These are phyloP conservation scores for Samsoniella hepiali DNA, from an alignment of 2,329 filamentous ascomycete species.

Conservation along the genomic window DNA sequence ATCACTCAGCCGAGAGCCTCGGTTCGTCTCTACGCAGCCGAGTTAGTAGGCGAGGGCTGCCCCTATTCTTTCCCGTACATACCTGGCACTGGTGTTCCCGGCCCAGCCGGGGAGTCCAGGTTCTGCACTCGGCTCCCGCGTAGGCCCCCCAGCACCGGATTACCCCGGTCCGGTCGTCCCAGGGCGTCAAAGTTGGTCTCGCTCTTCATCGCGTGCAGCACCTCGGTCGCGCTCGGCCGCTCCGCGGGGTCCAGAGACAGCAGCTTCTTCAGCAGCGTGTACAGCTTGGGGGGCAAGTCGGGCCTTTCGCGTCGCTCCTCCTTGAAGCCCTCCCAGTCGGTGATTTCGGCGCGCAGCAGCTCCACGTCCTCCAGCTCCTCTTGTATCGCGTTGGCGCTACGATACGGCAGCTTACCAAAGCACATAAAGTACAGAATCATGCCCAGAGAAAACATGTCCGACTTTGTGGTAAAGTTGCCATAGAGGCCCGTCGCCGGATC, in stretches of 20 bases:
- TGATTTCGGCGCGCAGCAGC: slow-evolving; percentile 78
- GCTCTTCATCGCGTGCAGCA: slow-evolving; percentile 72
- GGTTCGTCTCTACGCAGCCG: neutral
- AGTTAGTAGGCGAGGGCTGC: neutral
- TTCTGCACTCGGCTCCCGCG: slow-evolving; percentile 50
- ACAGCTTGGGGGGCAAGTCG: slow-evolving; percentile 82
- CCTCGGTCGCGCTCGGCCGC: slow-evolving; percentile 81
- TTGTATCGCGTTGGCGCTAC: slow-evolving; percentile 75
- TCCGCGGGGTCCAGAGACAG: slow-evolving; percentile 73
- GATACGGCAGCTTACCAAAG: slow-evolving; percentile 84
- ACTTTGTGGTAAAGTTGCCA: slow-evolving; percentile 94
- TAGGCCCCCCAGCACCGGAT: slow-evolving; percentile 37
- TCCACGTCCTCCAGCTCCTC: slow-evolving; percentile 93
- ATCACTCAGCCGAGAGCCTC: slow-evolving; percentile 24
- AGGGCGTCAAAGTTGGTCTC: slow-evolving; percentile 52
- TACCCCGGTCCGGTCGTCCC: slow-evolving; percentile 34
- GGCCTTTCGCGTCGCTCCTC: slow-evolving; percentile 70
- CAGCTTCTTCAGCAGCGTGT: slow-evolving; percentile 76
- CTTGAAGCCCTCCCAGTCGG: slow-evolving; percentile 81
- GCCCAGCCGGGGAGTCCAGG: slow-evolving; percentile 51
- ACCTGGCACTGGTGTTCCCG: slow-evolving; percentile 49
- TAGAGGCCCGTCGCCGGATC: slow-evolving; percentile 65
- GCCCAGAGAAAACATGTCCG: slow-evolving; percentile 94
- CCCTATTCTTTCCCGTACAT: slow-evolving; percentile 17
- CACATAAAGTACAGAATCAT: slow-evolving; percentile 99